Conservation (phyloP, 306 rosid species). For the Morella rubra region DNA sequence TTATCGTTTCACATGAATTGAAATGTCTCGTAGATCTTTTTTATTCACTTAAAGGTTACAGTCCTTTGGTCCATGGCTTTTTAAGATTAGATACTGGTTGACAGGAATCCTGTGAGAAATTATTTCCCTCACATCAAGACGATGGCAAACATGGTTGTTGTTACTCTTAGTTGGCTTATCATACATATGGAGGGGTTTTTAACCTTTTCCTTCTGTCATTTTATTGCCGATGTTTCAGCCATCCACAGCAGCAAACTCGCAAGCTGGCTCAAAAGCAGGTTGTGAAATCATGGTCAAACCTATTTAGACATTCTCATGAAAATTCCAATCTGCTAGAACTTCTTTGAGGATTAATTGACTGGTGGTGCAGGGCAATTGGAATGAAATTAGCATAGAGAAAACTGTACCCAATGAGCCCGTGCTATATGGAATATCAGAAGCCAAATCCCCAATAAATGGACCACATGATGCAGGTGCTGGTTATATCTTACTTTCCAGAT, state of each 20-base stretch:
- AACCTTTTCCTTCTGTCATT: background rate
- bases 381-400: constrained; percentile 24
- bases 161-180: constrained; percentile 13
- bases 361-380: constrained; percentile 34
- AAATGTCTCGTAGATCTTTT: background rate
- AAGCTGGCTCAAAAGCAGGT: constrained; percentile 25
- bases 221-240: constrained; percentile 36
- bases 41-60: background rate
- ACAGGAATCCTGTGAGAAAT: background rate
- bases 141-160: constrained; percentile 7
- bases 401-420: constrained; percentile 11
- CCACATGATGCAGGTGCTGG: constrained; percentile 38
- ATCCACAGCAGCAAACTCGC: constrained; percentile 16
- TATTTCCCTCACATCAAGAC: constrained; percentile 1
- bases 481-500: constrained; percentile 22
- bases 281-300: constrained; percentile 18
- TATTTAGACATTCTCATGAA: constrained; percentile 8
- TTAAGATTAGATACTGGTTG: background rate
- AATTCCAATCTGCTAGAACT: constrained; percentile 17
- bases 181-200: background rate
- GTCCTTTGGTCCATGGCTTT: constrained; percentile 18
- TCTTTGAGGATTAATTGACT: constrained; percentile 16
- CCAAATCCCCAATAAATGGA: constrained; percentile 14
- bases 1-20: background rate
- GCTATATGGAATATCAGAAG: constrained; percentile 18